phyloP scores from a whole-genome alignment of 495 filamentous ascomycete genomes.

The Glonium stellatum region DNA sequence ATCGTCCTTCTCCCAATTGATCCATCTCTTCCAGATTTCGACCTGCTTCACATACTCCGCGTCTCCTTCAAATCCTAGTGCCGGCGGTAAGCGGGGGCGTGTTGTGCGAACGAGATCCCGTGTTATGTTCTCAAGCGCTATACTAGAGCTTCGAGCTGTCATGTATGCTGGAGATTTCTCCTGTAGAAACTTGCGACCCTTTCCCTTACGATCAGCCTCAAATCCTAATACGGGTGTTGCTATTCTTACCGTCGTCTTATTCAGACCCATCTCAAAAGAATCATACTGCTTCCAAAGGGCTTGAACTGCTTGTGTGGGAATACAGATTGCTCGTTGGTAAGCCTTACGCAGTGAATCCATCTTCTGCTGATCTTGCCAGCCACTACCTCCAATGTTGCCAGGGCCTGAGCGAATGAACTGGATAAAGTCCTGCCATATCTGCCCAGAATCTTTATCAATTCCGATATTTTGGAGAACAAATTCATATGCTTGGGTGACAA shows the following conservation, averaged over 20 bases:
- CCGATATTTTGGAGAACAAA: constrained; percentile 85
- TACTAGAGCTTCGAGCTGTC: constrained; percentile 81
- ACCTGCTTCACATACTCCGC: constrained; percentile 78
- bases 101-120: constrained; percentile 69
- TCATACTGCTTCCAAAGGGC: constrained; percentile 95
- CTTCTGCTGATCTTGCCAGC: constrained; percentile 96
- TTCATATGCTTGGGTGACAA: constrained; percentile 78
- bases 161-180: constrained; percentile 88
- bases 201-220: constrained; percentile 10
- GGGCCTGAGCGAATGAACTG: constrained; percentile 82
- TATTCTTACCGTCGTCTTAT: constrained; percentile 69
- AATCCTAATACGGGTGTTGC: background rate
- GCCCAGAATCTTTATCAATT: constrained; percentile 83
- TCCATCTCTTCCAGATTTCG: constrained; percentile 89
- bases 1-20: constrained; percentile 89
- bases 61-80: constrained; percentile 78
- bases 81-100: constrained; percentile 72
- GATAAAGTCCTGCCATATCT: constrained; percentile 88
- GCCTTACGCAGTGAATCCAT: constrained; percentile 87
- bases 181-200: constrained; percentile 89
- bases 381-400: constrained; percentile 71
- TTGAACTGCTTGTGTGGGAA: constrained; percentile 74
- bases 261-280: constrained; percentile 83
- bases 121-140: constrained; percentile 75
- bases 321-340: constrained; percentile 79